Base-by-base conservation (phyloP, 441 rosid species). In the Melastoma candidum region DNA sequence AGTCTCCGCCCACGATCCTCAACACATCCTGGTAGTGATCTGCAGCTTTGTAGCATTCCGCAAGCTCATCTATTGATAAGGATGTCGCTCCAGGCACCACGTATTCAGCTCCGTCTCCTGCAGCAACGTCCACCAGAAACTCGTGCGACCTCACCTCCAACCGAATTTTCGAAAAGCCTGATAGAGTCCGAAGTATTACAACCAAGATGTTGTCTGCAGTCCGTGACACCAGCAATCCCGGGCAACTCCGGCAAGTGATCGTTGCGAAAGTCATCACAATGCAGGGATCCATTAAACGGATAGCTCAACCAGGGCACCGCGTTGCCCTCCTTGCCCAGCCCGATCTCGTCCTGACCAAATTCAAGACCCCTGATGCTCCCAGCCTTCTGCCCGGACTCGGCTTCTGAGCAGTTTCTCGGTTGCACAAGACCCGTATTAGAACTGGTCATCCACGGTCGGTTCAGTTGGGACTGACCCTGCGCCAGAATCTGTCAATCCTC, bases 1-100 rank as follows among this genome's bases (percentile, higher is more conserved):
- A 59, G 39, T 52, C 54, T 54, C 17, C 47, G 4, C 41, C 25
- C 41, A 63, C 57, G 4, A 71, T 63, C 61, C 69, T 67, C 43
- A 56, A 53, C 29, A 71, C 13, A 56, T 71, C 71, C 26, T 63
- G 59, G 66, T 67, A 53, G 68, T 71, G 71, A 56, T 67, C 75
- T 44, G 71, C 63, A 59, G 56, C 46, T 12, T 44, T 66, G 46
- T 71, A 59, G 36, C 58, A 55, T 47, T 58, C 63, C 17, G 55
- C 48, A 47, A 71, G 65, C 47, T 66, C 65, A 32, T 62, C 59
- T 32, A 66, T 6, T 10, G 68, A 49, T 48, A 32, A 55, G 47
- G 62, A 47, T 59, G 49, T 56, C 49, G 60, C 60, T 56, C 66
- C 73, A 26, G 53, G 60, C 53, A 53, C 27, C 51, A 56, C 17